phyloP scores from a whole-genome alignment of 2,329 filamentous ascomycete species.

The Penicillium sp. region DNA sequence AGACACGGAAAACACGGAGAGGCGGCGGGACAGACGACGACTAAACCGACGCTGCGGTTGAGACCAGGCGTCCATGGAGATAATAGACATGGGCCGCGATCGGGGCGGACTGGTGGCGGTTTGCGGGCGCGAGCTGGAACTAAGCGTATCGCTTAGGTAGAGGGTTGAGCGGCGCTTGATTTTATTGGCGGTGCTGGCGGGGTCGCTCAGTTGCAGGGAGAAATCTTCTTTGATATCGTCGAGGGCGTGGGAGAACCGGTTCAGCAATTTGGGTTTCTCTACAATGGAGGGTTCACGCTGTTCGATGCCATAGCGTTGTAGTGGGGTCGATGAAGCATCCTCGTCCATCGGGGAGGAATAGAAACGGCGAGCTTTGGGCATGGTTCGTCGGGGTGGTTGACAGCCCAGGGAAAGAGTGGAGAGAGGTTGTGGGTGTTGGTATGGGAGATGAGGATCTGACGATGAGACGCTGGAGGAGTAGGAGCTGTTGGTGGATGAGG shows the following conservation, averaged over 20 bases:
- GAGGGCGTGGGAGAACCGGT: slow-evolving; percentile 33
- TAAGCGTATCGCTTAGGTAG: slow-evolving; percentile 12
- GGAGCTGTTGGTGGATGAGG: slow-evolving; percentile 25
- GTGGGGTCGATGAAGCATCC: slow-evolving; percentile 27
- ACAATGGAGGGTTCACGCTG: slow-evolving; percentile 31
- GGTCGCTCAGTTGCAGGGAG: slow-evolving; percentile 23
- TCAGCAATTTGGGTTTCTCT: slow-evolving; percentile 26
- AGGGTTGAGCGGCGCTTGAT: slow-evolving; percentile 29
- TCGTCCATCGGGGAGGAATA: slow-evolving; percentile 32
- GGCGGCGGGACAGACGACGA: slow-evolving; percentile 21
- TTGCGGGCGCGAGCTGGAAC: slow-evolving; percentile 8
- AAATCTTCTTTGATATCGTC: slow-evolving; percentile 35
- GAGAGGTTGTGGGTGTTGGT: slow-evolving; percentile 22
- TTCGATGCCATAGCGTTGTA: slow-evolving; percentile 32
- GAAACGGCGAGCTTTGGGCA: slow-evolving; percentile 28
- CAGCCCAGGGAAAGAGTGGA: slow-evolving; percentile 21
- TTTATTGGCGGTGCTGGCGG: slow-evolving; percentile 20
- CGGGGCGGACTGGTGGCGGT: slow-evolving; percentile 15
- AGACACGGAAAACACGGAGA: slow-evolving; percentile 22
- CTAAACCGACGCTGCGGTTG: slow-evolving; percentile 21
- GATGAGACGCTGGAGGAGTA: slow-evolving; percentile 27
- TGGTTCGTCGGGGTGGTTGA: slow-evolving; percentile 12
- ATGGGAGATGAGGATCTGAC: slow-evolving; percentile 24
- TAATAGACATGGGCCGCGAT: slow-evolving; percentile 25
- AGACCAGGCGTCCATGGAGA: slow-evolving; percentile 21